Conservation (phyloP, 2,329 filamentous ascomycete species). For the Fusarium tanahbumbuense region DNA sequence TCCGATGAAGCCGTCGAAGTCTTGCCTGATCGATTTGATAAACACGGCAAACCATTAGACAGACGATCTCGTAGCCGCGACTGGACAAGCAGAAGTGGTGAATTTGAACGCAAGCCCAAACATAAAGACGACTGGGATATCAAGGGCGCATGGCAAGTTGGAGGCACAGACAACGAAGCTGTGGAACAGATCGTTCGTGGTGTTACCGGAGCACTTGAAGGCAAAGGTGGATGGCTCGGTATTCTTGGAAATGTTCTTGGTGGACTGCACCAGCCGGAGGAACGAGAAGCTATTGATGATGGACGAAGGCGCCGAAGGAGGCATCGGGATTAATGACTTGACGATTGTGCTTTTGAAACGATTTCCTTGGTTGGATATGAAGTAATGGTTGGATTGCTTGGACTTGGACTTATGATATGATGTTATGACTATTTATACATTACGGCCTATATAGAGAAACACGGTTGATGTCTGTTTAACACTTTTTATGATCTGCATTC, state of each 20-base stretch:
- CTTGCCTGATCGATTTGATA: constrained; percentile 62
- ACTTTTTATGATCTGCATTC: too few relatives aligned
- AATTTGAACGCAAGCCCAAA: constrained; percentile 55
- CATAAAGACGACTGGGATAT: constrained; percentile 52
- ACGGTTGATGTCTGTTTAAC: constrained; percentile 28
- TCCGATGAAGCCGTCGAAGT: constrained; percentile 56
- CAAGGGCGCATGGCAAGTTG: constrained; percentile 58
- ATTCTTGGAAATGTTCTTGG: constrained; percentile 50
- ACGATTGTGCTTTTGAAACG: constrained; percentile 33
- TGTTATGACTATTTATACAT: constrained; percentile 43
- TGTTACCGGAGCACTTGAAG: constrained; percentile 48
- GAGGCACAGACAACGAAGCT: constrained; percentile 56
- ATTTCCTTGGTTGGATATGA: constrained; percentile 34
- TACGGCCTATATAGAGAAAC: constrained; percentile 45
- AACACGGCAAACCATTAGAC: constrained; percentile 56
- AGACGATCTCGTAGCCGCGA: constrained; percentile 31
- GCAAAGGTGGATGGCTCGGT: constrained; percentile 48
- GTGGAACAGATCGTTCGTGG: constrained; percentile 52
- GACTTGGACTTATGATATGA: constrained; percentile 41
- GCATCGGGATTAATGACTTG: constrained; percentile 39
- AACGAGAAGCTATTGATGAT: constrained; percentile 28
- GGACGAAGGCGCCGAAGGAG: constrained; percentile 30
- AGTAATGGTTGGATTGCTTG: constrained; percentile 29
- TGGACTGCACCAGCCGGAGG: constrained; percentile 29
- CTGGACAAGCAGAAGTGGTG: constrained; percentile 55